Evolutionary conservation across 192 early-diverging fungal species (phyloP).

Genomic region (Podila clonocystis): DNA sequence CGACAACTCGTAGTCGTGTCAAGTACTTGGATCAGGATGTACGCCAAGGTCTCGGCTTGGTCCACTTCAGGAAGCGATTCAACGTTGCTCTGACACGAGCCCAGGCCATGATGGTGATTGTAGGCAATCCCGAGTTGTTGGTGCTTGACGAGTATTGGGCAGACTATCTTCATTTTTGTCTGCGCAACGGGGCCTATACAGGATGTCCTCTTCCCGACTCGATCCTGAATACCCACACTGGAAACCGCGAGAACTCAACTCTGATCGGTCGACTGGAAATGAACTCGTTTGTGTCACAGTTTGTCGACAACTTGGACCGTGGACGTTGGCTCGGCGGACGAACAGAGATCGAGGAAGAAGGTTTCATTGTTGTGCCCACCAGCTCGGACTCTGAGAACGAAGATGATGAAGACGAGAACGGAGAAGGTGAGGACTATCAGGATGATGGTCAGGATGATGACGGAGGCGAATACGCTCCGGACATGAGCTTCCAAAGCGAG

Average conservation of each 20-base stretch:
- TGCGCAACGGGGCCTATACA: conserved; percentile 42
- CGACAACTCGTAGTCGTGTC: conserved; percentile 51
- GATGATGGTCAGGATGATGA: neutral
- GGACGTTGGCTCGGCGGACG: conserved; percentile 38
- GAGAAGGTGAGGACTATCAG: neutral
- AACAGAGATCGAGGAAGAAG: conserved; percentile 23
- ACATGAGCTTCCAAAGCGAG: conserved; percentile 1
- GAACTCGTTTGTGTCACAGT: conserved; percentile 48
- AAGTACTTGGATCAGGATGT: conserved; percentile 56
- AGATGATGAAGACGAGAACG: conserved; percentile 10
- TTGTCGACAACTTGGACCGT: conserved; percentile 38
- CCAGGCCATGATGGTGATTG: conserved; percentile 51
- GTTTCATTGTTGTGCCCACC: conserved; percentile 37
- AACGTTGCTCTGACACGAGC: conserved; percentile 64
- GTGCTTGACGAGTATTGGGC: conserved; percentile 48
- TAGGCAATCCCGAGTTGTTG: conserved; percentile 49
- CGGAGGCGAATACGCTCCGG: conserved; percentile 2
- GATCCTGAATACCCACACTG: conserved; percentile 35
- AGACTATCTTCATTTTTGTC: conserved; percentile 41
- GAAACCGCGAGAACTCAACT: conserved; percentile 19
- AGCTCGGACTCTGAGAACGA: conserved; percentile 22
- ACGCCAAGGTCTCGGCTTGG: conserved; percentile 52
- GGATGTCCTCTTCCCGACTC: conserved; percentile 36
- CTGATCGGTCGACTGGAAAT: conserved; percentile 41
- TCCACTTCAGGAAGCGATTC: conserved; percentile 54